Evolutionary conservation across 176 grass and related monocot species (phyloP), one percentile per base, ranked within the genome.

Genomic region (Elaeis guineensis): DNA sequence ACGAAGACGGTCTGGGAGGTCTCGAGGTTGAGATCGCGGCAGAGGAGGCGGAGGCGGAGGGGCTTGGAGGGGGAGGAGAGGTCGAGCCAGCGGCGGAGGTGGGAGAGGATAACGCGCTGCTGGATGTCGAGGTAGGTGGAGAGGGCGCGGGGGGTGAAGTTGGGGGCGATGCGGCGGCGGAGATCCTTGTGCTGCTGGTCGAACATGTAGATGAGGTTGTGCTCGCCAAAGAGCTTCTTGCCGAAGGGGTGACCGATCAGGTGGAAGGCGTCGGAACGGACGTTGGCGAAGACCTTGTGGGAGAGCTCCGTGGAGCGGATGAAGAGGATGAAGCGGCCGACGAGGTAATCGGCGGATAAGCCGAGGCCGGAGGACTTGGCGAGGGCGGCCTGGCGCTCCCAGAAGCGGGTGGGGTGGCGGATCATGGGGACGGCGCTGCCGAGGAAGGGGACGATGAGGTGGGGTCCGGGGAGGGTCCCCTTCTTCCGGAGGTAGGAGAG

Each of bases 131-230:
- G 67, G 73, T 95, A 95, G 29, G 85, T 83, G 72, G 85, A 78
- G 0, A 95, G 79, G 4, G 90, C 85, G 62, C 80, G 77, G 5
- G 69, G 75, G 2, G 76, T 86, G 79, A 95, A 95, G 72, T 95
- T 95, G n/a, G 82, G 79, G 1, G 76, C 90, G 53, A 95, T 89
- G 23, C 85, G 70, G 39, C 81, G 84, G 28, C 90, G 90, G 29
- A 86, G 81, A 62, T 95, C 90, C 69, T 95, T 89, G 76, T 95
- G 90, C 22, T 63, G 61, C 20, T 95, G 82, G 77, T 84, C 85
- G 48, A 95, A 83, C 90, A 86, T 83, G 85, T 95, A 95, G 58
- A 89, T 77, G 72, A 89, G 72, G 77, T 89, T 95, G 76, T 89
- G 79, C n/a, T 95, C 90, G 15, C 90, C 90, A 35, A 95, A 95